These are phyloP conservation scores for Asclepias syriaca DNA, from an alignment of 257 asterid genomes.

Conservation along the genomic window DNA sequence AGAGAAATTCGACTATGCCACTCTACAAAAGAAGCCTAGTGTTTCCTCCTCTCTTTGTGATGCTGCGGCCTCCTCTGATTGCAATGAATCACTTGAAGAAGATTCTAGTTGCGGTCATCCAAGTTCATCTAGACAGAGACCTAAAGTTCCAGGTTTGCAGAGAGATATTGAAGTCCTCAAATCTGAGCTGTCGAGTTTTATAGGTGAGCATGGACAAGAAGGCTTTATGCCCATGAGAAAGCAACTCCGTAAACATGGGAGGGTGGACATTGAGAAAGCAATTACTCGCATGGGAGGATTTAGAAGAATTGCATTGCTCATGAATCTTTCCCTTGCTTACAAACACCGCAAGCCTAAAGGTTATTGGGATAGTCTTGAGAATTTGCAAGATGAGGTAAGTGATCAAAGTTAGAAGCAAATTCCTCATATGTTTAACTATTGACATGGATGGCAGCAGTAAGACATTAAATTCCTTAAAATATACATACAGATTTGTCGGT, in stretches of 20 bases:
- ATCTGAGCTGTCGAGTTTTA: constrained; percentile 72
- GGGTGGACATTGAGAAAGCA: constrained; percentile 93
- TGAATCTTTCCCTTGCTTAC: constrained; percentile 91
- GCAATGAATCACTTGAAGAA: constrained; percentile 19
- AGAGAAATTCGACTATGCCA: constrained; percentile 16
- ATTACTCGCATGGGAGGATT: constrained; percentile 91
- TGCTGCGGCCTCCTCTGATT: constrained; percentile 15
- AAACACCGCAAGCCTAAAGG: constrained; percentile 95
- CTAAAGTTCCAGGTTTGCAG: constrained; percentile 83
- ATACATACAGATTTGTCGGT: constrained; percentile 57
- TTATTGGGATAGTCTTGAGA: constrained; percentile 88
- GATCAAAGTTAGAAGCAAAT: not conserved
- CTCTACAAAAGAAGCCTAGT: constrained; percentile 23
- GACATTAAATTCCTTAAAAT: constrained; percentile 7
- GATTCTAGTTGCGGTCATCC: constrained; percentile 30
- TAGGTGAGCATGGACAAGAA: constrained; percentile 80
- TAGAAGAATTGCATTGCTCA: constrained; percentile 60
- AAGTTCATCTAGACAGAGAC: constrained; percentile 51
- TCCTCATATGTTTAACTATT: not conserved
- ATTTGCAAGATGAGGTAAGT: constrained; percentile 84
- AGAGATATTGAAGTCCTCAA: constrained; percentile 79
- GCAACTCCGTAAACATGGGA: constrained; percentile 69
- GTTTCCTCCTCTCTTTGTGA: constrained; percentile 21
- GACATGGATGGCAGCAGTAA: not conserved
- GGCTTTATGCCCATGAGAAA: constrained; percentile 99